A percentile compares a stretch with the other conserved stretches of the same genome.
These are phyloP conservation scores for Reticulascus tulasneorum DNA, from an alignment of 2,329 filamentous ascomycete genomes.

Conservation along the genomic window DNA sequence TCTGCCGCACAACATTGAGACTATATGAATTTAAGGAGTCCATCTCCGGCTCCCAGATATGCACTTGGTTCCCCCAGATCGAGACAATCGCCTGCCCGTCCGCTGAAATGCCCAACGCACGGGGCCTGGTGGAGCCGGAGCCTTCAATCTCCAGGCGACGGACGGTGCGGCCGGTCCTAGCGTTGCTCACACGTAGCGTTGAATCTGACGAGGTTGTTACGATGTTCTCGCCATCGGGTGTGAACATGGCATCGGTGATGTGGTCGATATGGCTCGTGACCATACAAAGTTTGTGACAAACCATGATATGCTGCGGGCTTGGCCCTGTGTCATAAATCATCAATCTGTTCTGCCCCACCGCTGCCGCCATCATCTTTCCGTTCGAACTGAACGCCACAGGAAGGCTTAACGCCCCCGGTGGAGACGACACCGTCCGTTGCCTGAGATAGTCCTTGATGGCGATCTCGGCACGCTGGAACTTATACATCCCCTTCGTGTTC, in stretches of 20 bases:
- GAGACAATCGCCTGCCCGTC: constrained; percentile 30
- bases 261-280: constrained; percentile 30
- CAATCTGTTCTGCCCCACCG: constrained; percentile 1
- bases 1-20: constrained; percentile 25
- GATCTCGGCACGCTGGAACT: constrained; percentile 1
- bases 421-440: too few relatives aligned
- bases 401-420: background rate
- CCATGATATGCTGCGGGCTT: constrained; percentile 1
- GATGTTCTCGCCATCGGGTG: constrained; percentile 21
- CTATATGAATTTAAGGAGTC: constrained; percentile 31
- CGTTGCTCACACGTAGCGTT: constrained; percentile 31
- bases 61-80: constrained; percentile 33
- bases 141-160: constrained; percentile 30
- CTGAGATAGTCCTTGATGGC: constrained; percentile 1
- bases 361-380: constrained; percentile 4
- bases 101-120: constrained; percentile 25
- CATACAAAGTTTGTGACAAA: constrained; percentile 19
- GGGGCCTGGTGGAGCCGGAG: constrained; percentile 10
- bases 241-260: constrained; percentile 34
- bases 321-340: constrained; percentile 4
- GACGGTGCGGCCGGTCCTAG: constrained; percentile 27
- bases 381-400: constrained; percentile 3
- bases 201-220: constrained; percentile 34
- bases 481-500: constrained; percentile 1
- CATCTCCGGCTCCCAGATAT: constrained; percentile 30